Base-by-base conservation (phyloP, 495 filamentous ascomycete genomes). In the Penicillium cinerascens region DNA sequence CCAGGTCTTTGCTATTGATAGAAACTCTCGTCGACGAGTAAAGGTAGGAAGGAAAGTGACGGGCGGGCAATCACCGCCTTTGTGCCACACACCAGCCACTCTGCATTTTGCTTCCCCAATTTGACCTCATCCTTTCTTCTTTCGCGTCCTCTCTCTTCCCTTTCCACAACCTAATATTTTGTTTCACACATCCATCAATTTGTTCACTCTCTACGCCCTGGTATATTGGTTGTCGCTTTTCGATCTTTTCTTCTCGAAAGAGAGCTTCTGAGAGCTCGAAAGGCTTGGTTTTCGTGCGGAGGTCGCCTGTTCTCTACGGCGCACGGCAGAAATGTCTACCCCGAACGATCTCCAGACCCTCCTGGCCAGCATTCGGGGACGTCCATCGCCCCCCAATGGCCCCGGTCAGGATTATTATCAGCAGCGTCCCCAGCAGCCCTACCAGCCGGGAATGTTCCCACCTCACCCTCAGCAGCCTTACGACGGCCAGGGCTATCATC, bases 311-410 rank as follows among this genome's bases (percentile, higher is more conserved):
- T 42, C 29, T 38, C 37, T 50, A 54, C 55, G 69, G 65, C 67
- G 65, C 64, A 65, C 56, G 74, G 66, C 72, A 77, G 74, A 77
- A 73, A 78, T 78, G 75, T 76, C 75, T 60, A 75, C 71, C 65
- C 70, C 75, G 43, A 74, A 69, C 59, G 69, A 78, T 68, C 58
- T 78, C 51, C 75, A 76, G 63, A 72, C 75, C 61, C 71, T 78
- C 35, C 59, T 78, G 62, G 73, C 73, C 49, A 74, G 69, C 55
- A 73, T 78, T 54, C 64, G 71, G 48, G 68, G 72, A 20, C 72
- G 73, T 45, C 72, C 73, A 4, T 71, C 70, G 18, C 71, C 68
- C 13, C 63, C 68, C 18, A 63, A 61, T 54, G 68, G 55, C 17
- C 54, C 71, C 50, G 62, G 61, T 38, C 73, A 69, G 54, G 72